Conservation (phyloP, 768 basidiomycete species). For the Kwoniella shandongensis region DNA sequence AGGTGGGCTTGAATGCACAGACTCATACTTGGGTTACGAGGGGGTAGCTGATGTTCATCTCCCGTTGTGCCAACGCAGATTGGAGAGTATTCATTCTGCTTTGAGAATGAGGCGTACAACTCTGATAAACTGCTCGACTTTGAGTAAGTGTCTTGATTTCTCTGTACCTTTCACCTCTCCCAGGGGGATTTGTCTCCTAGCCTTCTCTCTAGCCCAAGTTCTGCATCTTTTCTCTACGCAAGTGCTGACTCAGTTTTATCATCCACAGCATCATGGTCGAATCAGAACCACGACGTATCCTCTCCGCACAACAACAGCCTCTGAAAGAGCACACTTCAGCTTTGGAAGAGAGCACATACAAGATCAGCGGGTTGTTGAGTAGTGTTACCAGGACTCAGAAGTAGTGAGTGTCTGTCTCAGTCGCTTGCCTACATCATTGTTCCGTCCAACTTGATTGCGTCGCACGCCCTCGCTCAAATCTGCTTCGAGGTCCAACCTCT, state of each 20-base stretch:
- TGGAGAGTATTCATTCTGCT: conserved; percentile 73
- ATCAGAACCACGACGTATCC: conserved; percentile 86
- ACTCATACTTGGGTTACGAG: background rate
- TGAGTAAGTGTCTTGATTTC: conserved; percentile 55
- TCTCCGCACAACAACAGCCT: conserved; percentile 76
- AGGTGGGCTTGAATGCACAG: conserved; percentile 39
- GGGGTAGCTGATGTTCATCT: background rate
- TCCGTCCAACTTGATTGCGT: no score
- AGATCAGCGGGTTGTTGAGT: conserved; percentile 80
- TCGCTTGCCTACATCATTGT: background rate
- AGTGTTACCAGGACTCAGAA: conserved; percentile 91
- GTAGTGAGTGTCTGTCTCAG: conserved; percentile 63
- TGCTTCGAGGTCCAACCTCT: no score
- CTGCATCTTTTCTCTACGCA: background rate
- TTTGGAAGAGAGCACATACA: conserved; percentile 92
- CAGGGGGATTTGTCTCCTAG: no score
- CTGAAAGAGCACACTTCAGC: conserved; percentile 88
- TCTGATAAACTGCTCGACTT: conserved; percentile 74
- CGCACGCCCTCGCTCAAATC: no score
- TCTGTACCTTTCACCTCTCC: no score
- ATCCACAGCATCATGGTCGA: conserved; percentile 93
- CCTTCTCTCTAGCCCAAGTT: background rate
- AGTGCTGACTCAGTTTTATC: conserved; percentile 54
- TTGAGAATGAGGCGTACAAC: conserved; percentile 95
- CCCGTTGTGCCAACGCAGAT: conserved; percentile 49